Percentiles rank a stretch among this genome's conserved stretches.
These are phyloP conservation scores for Neurospora sp. DNA, from an alignment of 2,329 filamentous ascomycete species.

Conservation along the genomic window DNA sequence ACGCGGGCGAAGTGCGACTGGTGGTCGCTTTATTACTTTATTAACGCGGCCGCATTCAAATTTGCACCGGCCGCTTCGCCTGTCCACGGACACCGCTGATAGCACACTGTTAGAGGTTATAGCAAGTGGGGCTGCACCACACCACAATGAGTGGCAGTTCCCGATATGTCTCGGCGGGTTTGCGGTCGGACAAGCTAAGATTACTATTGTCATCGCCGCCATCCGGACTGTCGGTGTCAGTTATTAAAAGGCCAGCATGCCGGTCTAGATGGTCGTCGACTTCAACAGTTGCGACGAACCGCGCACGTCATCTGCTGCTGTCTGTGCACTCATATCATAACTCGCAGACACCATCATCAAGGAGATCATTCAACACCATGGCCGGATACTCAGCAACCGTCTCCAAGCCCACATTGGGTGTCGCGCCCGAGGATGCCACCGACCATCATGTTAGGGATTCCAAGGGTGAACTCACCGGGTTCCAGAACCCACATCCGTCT, in stretches of 20 bases:
- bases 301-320: not conserved
- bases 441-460: conserved; percentile 38
- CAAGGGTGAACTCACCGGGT: conserved; percentile 31
- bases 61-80: not conserved
- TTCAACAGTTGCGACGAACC: not conserved
- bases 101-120: not conserved
- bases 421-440: conserved; percentile 34
- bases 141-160: not conserved
- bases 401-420: conserved; percentile 23
- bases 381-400: conserved; percentile 22
- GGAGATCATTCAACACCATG: conserved; percentile 1
- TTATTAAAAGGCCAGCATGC: not conserved
- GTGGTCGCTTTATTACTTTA: not conserved
- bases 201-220: not conserved
- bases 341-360: not conserved
- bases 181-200: not conserved
- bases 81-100: not conserved
- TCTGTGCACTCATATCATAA: not conserved
- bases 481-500: conserved; percentile 44
- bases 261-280: not conserved
- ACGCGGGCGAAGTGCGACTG: not conserved
- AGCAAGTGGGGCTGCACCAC: not conserved
- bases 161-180: not conserved
- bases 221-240: not conserved
- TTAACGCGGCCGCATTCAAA: not conserved